These are phyloP conservation scores for Leccinum subgranulosum DNA, from an alignment of 768 basidiomycete genomes.

Conservation along the genomic window DNA sequence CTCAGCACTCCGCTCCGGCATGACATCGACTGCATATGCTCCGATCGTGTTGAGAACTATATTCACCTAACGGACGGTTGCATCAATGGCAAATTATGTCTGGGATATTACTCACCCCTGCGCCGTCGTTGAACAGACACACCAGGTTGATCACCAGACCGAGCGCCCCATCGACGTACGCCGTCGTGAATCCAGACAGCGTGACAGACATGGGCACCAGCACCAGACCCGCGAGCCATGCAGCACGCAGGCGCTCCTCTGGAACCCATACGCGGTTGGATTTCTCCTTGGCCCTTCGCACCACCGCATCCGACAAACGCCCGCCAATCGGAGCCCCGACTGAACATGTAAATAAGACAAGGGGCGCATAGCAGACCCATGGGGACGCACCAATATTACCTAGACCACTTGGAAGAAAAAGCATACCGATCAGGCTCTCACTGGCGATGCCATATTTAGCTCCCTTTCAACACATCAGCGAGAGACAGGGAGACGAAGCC, in stretches of 20 bases:
- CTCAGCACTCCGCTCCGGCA: constrained; percentile 62
- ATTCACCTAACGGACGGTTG: constrained; percentile 43
- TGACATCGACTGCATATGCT: constrained; percentile 58
- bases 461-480: constrained; percentile 39
- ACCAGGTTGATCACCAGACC: constrained; percentile 52
- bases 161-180: constrained; percentile 44
- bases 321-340: constrained; percentile 63
- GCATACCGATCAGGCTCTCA: constrained; percentile 22
- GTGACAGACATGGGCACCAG: constrained; percentile 54
- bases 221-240: constrained; percentile 43
- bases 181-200: constrained; percentile 45
- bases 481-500: background rate
- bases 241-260: constrained; percentile 62
- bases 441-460: constrained; percentile 26
- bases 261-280: constrained; percentile 61
- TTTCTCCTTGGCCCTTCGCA: constrained; percentile 45
- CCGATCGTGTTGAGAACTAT: constrained; percentile 52
- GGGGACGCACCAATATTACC: constrained; percentile 23
- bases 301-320: constrained; percentile 50
- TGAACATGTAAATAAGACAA: constrained; percentile 18
- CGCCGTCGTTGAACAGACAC: constrained; percentile 60
- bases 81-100: background rate
- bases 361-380: background rate
- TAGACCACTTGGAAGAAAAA: constrained; percentile 27
- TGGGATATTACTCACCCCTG: constrained; percentile 46